These are phyloP conservation scores for Kwoniella europaea DNA, from an alignment of 768 basidiomycete genomes.

Conservation along the genomic window DNA sequence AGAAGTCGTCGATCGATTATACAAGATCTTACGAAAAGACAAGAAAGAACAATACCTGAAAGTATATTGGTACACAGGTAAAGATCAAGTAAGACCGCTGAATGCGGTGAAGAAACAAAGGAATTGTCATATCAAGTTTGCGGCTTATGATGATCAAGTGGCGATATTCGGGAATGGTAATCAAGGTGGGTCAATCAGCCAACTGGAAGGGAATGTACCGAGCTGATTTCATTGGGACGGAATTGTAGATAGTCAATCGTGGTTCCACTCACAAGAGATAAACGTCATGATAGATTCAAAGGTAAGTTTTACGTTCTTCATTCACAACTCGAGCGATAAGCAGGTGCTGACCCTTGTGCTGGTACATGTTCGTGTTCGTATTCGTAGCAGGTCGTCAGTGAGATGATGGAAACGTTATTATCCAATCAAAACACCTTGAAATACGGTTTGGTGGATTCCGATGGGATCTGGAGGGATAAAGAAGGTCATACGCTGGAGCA, in stretches of 20 bases:
- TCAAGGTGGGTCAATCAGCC: conserved; percentile 61
- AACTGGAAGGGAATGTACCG: neutral
- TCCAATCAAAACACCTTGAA: conserved; percentile 63
- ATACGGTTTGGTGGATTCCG: conserved; percentile 63
- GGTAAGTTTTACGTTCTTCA: conserved; percentile 25
- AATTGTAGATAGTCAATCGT: conserved; percentile 66
- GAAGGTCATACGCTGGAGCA: conserved; percentile 60
- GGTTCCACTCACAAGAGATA: conserved; percentile 75
- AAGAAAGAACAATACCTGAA: conserved; percentile 62
- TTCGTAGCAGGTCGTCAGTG: conserved; percentile 60
- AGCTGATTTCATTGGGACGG: neutral
- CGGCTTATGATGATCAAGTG: conserved; percentile 69
- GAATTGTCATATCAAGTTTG: conserved; percentile 76
- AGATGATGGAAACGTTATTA: conserved; percentile 63
- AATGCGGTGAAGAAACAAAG: conserved; percentile 71
- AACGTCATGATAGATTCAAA: conserved; percentile 69
- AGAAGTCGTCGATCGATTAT: conserved; percentile 69
- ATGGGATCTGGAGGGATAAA: conserved; percentile 67
- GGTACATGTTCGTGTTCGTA: neutral
- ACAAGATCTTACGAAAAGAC: conserved; percentile 62
- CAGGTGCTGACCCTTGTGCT: neutral
- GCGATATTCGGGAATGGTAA: conserved; percentile 74
- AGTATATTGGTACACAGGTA: conserved; percentile 64
- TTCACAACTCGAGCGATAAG: neutral
- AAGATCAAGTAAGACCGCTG: conserved; percentile 70